Evolutionary conservation across 371 early-diverging fungal genomes (phyloP).

Genomic region (Rhizomucor miehei): DNA sequence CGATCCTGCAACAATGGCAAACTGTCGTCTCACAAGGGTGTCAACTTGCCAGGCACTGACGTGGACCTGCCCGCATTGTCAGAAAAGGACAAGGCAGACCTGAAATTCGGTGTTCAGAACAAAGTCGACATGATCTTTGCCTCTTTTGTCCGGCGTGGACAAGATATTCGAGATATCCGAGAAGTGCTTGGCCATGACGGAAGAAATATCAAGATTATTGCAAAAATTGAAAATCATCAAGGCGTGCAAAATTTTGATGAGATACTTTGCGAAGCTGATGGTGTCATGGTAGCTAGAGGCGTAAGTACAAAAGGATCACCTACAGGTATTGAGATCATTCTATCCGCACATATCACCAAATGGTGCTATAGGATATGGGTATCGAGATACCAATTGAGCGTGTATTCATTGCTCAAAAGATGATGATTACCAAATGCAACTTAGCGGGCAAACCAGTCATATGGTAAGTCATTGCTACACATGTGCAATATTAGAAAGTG

Average conservation of each 20-base stretch:
- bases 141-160: conserved; percentile 91
- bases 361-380: conserved; percentile 76
- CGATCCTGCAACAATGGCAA: conserved; percentile 68
- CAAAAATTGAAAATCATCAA: conserved; percentile 95
- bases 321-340: neutral
- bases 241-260: conserved; percentile 97
- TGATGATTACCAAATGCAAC: conserved; percentile 95
- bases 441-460: conserved; percentile 95
- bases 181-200: conserved; percentile 78
- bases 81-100: conserved; percentile 91
- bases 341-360: neutral
- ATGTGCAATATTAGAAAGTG: neutral
- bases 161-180: conserved; percentile 87
- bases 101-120: conserved; percentile 91
- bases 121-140: conserved; percentile 97
- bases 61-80: conserved; percentile 93
- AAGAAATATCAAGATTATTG: conserved; percentile 87
- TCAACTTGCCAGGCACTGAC: conserved; percentile 82
- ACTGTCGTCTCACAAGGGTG: conserved; percentile 77
- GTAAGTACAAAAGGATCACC: conserved; percentile 5
- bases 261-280: conserved; percentile 93
- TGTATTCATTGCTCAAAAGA: conserved; percentile 94
- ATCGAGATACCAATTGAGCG: conserved; percentile 94
- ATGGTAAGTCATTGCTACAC: conserved; percentile 29
- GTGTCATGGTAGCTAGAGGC: conserved; percentile 99